Base-by-base conservation (phyloP, 345 rosid species). In the Capsella bursapastoris region DNA sequence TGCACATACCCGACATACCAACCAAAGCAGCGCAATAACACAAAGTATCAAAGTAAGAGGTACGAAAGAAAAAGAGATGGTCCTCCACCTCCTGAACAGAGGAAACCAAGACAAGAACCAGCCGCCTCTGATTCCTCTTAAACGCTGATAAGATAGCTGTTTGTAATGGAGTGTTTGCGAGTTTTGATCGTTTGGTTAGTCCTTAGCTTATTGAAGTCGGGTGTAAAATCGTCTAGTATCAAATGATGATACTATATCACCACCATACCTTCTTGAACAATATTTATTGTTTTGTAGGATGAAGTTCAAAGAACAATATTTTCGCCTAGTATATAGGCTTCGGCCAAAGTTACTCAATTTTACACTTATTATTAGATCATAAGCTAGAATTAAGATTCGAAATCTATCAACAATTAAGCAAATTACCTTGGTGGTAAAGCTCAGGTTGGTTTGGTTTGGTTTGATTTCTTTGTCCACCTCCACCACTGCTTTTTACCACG, bases 1-100 rank as follows among this genome's bases (percentile, higher is more conserved):
- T 88, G 92, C 87, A 84, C 89, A 31, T 91, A 91, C 76, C 97
- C 98, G 3, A 94, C 97, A 35, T 94, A 89, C 79, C 97, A 94
- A 76, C 97, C 96, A 61, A 94, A 90, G 80, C 84, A 83, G 58
- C 82, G 96, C 7, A 86, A 82, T 37, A 82, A 75, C 78, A 70
- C 92, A 0, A 88, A 85, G 79, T 83, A 82, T 64, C 86, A 81
- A 80, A 86, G 83, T 55, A 86, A 64, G 79, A 86, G 92, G 77
- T 91, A 89, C 52, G 98, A 91, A 70, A 87, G 97, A 65, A 81
- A 86, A 52, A 86, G 90, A 81, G 91, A 87, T 72, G 98, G 98
- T 25, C 96, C 93, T 32, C 96, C 94, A 8, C 93, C 95, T 40
- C 86, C 90, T 32, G 84, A 88, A 47, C 84, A 82, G 70, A 82